A percentile compares a stretch with the other conserved stretches of the same genome.
phyloP scores from a whole-genome alignment of 108 stramenopile species.

The Mediolabrus comicus region DNA sequence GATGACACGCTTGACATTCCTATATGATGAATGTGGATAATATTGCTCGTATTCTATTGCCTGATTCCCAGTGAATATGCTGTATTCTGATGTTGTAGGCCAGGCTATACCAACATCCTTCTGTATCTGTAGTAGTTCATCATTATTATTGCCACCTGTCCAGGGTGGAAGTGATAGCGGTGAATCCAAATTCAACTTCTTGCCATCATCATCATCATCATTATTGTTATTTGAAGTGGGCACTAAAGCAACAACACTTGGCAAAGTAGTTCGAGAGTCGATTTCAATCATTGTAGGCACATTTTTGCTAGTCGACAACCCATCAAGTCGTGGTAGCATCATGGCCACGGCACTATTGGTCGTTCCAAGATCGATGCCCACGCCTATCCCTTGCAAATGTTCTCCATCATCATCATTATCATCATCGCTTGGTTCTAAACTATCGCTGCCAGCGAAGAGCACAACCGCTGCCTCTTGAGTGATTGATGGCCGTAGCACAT shows the following conservation, averaged over 20 bases:
- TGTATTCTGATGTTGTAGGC: not conserved
- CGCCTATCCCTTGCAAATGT: conserved; percentile 67
- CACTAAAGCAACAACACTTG: conserved; percentile 65
- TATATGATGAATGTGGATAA: conserved; percentile 49
- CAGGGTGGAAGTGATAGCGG: not conserved
- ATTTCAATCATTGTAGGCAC: conserved; percentile 53
- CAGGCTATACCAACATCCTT: not conserved
- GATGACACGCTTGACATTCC: conserved; percentile 83
- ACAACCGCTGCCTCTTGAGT: not conserved
- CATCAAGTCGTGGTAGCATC: conserved; percentile 50
- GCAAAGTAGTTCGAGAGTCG: conserved; percentile 65
- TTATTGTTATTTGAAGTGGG: not conserved
- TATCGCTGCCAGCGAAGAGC: not conserved
- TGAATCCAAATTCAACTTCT: not conserved
- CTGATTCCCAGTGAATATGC: conserved; percentile 50
- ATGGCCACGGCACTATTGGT: conserved; percentile 89
- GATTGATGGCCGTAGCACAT: not conserved
- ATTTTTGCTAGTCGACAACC: not conserved
- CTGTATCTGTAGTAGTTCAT: not conserved
- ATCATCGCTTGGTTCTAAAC: no score
- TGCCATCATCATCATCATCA: not conserved
- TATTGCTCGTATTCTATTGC: conserved; percentile 50
- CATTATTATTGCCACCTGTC: not conserved
- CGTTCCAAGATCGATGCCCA: conserved; percentile 93
- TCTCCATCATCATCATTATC: not conserved